A percentile compares a stretch with the other conserved stretches of the same genome.
phyloP scores from a whole-genome alignment of 2,329 filamentous ascomycete genomes.

The Colletotrichum tanaceti region DNA sequence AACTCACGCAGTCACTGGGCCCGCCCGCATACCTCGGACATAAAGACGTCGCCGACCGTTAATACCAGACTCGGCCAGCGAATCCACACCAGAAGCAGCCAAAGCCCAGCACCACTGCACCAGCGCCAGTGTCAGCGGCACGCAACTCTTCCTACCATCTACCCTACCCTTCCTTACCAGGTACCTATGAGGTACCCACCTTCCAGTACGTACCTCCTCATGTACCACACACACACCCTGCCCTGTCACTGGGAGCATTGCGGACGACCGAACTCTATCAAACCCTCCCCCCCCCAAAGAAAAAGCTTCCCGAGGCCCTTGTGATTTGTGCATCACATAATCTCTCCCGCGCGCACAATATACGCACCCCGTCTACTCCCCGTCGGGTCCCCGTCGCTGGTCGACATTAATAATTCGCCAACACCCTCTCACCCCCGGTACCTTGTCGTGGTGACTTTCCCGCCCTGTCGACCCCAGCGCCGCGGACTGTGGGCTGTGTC shows the following conservation, averaged over 20 bases:
- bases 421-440: constrained; percentile 34
- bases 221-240: constrained; percentile 13
- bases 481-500: constrained; percentile 39
- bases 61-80: constrained; percentile 29
- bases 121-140: neutral
- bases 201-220: neutral
- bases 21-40: constrained; percentile 52
- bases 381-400: constrained; percentile 16
- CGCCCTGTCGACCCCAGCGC: constrained; percentile 28
- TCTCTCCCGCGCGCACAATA: constrained; percentile 40
- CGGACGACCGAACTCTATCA: constrained; percentile 37
- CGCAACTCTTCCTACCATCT: constrained; percentile 9
- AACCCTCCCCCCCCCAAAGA: constrained; percentile 1
- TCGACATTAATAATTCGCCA: constrained; percentile 41
- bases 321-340: constrained; percentile 30
- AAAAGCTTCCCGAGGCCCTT: constrained; percentile 38
- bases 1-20: constrained; percentile 5
- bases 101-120: constrained; percentile 7
- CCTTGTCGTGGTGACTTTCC: constrained; percentile 36
- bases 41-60: constrained; percentile 53
- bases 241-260: constrained; percentile 29
- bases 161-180: no score
- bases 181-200: no score
- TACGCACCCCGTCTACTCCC: constrained; percentile 36
- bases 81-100: constrained; percentile 22